Base-by-base conservation (phyloP, 1,139 yeast species). In the Scheffersomyces insectosa region DNA sequence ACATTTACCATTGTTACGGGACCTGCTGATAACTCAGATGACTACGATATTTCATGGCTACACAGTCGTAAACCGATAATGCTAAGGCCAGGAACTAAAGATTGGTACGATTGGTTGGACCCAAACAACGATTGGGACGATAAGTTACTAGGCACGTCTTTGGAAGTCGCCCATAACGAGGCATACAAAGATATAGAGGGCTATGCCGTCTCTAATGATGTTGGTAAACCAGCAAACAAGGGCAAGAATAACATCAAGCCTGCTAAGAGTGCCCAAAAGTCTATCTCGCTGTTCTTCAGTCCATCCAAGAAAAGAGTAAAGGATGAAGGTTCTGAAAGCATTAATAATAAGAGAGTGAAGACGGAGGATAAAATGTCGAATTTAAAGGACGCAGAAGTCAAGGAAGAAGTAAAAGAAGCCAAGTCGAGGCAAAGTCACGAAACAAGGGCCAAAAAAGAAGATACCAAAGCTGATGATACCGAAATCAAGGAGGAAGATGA, bases 1-100 rank as follows among this genome's bases (percentile, higher is more conserved):
- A 76, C 86, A 0, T 90, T 79, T 54, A 82, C 96, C 0, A 79
- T 90, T 1, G 71, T 88, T 3, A 90, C 97, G 0, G 85, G 85
- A 0, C 78, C 81, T 0, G 93, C 96, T 0, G 74, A 80, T 0
- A 60, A 65, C 13, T 51, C 55, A 4, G 79, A 71, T 41, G 42
- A 51, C 7, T 63, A 74, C 31, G 77, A 77, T 44, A 54, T 89
- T 45, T 65, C 72, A 35, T 85, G 91, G 88, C 63, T 90, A 4
- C 97, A 90, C 59, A 62, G 68, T 1, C 69, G 97, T 25, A 88
- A 88, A 79, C 97, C 97, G 0, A 70, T 87, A 3, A 74, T 88
- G 30, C 47, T 89, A 4, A 71, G 68, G 28, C 88, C 90, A 0
- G 80, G 77, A 1, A 66, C 83, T 0, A 50, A 65, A 15, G 78